phyloP scores from a whole-genome alignment of 768 basidiomycete species.

The Leccinellum albellum region DNA sequence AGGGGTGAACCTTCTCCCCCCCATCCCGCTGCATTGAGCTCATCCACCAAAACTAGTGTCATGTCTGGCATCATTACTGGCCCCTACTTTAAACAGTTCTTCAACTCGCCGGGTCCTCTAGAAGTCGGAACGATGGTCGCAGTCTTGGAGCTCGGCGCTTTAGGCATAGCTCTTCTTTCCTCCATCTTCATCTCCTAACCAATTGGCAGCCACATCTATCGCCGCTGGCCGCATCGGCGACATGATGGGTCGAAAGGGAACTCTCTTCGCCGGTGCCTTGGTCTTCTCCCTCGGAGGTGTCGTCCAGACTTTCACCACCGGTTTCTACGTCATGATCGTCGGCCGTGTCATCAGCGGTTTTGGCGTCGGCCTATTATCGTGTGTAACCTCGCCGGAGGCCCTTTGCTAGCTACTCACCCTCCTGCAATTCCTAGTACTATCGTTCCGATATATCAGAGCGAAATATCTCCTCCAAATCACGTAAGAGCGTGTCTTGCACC shows the following conservation, averaged over 20 bases:
- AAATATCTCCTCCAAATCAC: conserved; percentile 91
- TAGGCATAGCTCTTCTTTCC: conserved; percentile 50
- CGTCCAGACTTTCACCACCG: conserved; percentile 77
- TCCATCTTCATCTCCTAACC: not conserved
- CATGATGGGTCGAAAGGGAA: conserved; percentile 77
- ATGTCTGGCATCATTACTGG: conserved; percentile 92
- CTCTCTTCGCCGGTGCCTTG: conserved; percentile 76
- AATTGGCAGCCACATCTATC: conserved; percentile 70
- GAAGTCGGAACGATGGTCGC: conserved; percentile 94
- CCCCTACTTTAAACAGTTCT: conserved; percentile 76
- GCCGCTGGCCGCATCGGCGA: conserved; percentile 89
- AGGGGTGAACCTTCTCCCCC: conserved; percentile 51
- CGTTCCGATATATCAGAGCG: conserved; percentile 92
- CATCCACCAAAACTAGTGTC: conserved; percentile 45
- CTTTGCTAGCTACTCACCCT: conserved; percentile 3
- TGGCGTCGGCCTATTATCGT: conserved; percentile 89
- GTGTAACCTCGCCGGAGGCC: conserved; percentile 27
- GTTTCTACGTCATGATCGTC: conserved; percentile 77
- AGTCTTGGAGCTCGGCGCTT: conserved; percentile 89
- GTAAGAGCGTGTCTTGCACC: conserved; percentile 37
- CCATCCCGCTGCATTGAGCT: conserved; percentile 3
- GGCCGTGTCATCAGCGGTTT: conserved; percentile 83
- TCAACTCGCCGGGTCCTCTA: conserved; percentile 69
- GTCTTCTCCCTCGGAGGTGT: conserved; percentile 85
- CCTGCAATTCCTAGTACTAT: conserved; percentile 59